phyloP scores from a whole-genome alignment of 805 yeast species.

The Candida andamanensis region DNA sequence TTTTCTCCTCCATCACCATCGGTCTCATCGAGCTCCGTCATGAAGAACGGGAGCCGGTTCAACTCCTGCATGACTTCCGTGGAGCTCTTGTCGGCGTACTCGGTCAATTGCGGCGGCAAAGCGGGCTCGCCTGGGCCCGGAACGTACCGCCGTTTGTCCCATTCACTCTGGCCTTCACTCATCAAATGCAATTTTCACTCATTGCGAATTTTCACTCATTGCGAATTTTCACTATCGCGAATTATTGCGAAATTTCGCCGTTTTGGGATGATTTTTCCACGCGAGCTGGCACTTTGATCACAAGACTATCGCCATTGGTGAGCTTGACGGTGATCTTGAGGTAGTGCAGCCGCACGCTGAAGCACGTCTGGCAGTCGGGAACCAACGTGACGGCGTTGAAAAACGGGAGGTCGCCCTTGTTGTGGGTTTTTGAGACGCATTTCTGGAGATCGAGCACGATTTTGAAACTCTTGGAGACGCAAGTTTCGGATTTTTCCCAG shows the following conservation, averaged over 20 bases:
- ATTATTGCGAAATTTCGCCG: neutral
- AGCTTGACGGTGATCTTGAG: slow-evolving; percentile 26
- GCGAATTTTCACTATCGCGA: neutral
- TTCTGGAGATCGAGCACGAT: slow-evolving; percentile 23
- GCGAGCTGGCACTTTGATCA: slow-evolving; percentile 31
- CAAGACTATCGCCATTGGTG: slow-evolving; percentile 23
- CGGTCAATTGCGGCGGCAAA: slow-evolving; percentile 78
- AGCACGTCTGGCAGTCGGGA: slow-evolving; percentile 37
- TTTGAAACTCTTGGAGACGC: slow-evolving; percentile 22
- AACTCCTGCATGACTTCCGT: slow-evolving; percentile 76
- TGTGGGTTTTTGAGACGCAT: slow-evolving; percentile 25
- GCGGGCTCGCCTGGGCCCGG: slow-evolving; percentile 60
- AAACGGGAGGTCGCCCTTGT: slow-evolving; percentile 10
- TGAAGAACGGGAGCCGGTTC: slow-evolving; percentile 86
- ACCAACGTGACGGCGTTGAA: slow-evolving; percentile 31
- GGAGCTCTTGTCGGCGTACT: slow-evolving; percentile 54
- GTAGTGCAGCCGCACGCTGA: slow-evolving; percentile 31
- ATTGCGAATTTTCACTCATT: neutral
- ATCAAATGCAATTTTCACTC: neutral
- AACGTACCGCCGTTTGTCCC: slow-evolving; percentile 37
- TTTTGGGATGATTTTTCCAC: neutral
- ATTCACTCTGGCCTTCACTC: slow-evolving; percentile 25
- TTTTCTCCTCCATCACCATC: slow-evolving; percentile 78
- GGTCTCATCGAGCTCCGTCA: slow-evolving; percentile 77
- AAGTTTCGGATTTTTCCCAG: slow-evolving; percentile 20